Conservation (phyloP, 1,139 yeast genomes). For the Suhomyces wounanorum region DNA sequence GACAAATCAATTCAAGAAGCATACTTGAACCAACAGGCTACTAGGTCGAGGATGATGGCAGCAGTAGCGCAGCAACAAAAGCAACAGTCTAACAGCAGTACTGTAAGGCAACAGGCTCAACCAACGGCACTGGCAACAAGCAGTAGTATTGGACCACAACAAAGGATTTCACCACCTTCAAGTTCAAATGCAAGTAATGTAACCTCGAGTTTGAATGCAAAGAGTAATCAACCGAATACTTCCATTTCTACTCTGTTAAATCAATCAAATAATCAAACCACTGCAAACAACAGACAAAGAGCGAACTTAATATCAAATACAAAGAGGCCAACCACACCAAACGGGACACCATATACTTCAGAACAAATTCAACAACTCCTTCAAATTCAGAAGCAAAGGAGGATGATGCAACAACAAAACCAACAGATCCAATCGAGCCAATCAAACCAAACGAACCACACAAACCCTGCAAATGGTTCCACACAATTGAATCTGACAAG, state of each 20-base stretch:
- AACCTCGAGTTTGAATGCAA: background rate
- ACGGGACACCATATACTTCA: slow-evolving; percentile 55
- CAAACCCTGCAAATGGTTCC: slow-evolving; percentile 4
- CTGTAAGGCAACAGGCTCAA: slow-evolving; percentile 3
- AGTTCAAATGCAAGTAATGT: background rate
- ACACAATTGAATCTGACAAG: background rate
- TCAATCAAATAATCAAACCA: background rate
- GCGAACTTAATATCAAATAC: slow-evolving; percentile 2
- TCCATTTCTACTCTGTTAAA: background rate
- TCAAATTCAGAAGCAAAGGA: slow-evolving; percentile 54
- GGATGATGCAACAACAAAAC: slow-evolving; percentile 48
- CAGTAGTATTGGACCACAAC: slow-evolving; percentile 13
- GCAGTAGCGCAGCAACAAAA: slow-evolving; percentile 41
- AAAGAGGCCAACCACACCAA: slow-evolving; percentile 48
- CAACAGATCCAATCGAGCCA: slow-evolving; percentile 17
- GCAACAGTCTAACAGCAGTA: slow-evolving; percentile 21
- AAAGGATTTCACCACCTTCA: slow-evolving; percentile 7
- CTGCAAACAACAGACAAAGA: slow-evolving; percentile 4
- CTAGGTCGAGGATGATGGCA: slow-evolving; percentile 41
- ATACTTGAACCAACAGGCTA: slow-evolving; percentile 55
- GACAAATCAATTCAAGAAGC: slow-evolving; percentile 83
- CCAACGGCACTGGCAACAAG: background rate
- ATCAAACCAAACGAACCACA: background rate
- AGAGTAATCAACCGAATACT: background rate
- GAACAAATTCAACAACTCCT: slow-evolving; percentile 57